A percentile compares a stretch with the other conserved stretches of the same genome.
phyloP scores from a whole-genome alignment of 164 flowering plant species.

The Piper betle region DNA sequence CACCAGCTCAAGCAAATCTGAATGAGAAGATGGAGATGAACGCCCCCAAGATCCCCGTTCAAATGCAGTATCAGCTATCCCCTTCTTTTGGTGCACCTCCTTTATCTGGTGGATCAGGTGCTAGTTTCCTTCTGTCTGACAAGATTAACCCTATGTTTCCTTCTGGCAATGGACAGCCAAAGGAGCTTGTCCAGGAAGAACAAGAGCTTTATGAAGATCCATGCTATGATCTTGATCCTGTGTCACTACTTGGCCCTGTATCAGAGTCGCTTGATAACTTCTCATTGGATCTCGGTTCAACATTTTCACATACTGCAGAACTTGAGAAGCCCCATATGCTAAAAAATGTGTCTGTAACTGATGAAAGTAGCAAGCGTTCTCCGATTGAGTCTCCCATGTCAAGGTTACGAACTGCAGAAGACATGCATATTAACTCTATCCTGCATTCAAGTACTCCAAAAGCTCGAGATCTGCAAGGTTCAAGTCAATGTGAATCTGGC shows the following conservation, averaged over 20 bases:
- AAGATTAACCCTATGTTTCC: conserved; percentile 30
- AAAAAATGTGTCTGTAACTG: conserved; percentile 29
- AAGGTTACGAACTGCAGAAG: conserved; percentile 43
- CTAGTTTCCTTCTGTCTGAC: conserved; percentile 31
- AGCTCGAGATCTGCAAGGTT: conserved; percentile 27
- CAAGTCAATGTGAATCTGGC: conserved; percentile 18
- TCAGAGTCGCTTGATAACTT: conserved; percentile 94
- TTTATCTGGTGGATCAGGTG: conserved; percentile 24
- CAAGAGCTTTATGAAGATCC: conserved; percentile 84
- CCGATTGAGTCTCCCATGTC: conserved; percentile 92
- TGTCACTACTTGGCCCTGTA: conserved; percentile 84
- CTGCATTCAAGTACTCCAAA: conserved; percentile 17
- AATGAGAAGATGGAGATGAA: conserved; percentile 7
- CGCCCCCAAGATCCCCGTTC: conserved; percentile 21
- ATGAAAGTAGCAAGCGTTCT: conserved; percentile 61
- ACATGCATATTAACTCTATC: conserved; percentile 30
- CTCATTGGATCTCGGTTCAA: conserved; percentile 56
- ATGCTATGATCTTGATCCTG: conserved; percentile 83
- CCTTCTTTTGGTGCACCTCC: conserved; percentile 42
- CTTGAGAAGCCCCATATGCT: conserved; percentile 28
- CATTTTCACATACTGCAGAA: conserved; percentile 31
- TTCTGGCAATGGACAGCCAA: conserved; percentile 26
- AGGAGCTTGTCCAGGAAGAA: conserved; percentile 46
- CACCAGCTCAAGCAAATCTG: conserved; percentile 9
- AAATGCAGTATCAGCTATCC: conserved; percentile 42